phyloP scores from a whole-genome alignment of 441 rosid species.

The Hura crepitans region DNA sequence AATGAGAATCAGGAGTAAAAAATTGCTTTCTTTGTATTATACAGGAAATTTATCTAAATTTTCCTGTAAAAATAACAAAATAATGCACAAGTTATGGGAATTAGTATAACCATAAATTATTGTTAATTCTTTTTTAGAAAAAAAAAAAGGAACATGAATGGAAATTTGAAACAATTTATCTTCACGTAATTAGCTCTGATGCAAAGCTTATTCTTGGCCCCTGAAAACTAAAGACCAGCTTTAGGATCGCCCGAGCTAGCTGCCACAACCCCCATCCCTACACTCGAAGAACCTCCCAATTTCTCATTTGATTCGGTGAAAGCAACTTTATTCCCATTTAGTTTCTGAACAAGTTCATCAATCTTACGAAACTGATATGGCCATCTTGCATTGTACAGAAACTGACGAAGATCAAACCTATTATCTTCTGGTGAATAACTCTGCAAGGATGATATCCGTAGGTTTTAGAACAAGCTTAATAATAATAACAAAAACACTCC shows the following conservation, averaged over 20 bases:
- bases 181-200: not conserved
- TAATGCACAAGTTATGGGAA: not conserved
- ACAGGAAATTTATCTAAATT: too few species aligned
- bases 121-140: too few species aligned
- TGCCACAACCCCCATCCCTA: slow-evolving; percentile 31
- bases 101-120: too few species aligned
- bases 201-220: too few species aligned
- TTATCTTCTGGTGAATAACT: slow-evolving; percentile 95
- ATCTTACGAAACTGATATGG: slow-evolving; percentile 86
- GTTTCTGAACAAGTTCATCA: slow-evolving; percentile 62
- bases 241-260: slow-evolving; percentile 75
- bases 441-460: slow-evolving; percentile 35
- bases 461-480: not conserved
- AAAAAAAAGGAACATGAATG: not conserved
- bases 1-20: too few species aligned
- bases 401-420: slow-evolving; percentile 86
- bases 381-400: slow-evolving; percentile 78
- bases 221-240: slow-evolving; percentile 45
- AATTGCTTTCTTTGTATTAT: too few species aligned
- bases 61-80: not conserved
- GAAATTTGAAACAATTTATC: not conserved
- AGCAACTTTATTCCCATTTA: slow-evolving; percentile 56
- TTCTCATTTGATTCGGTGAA: slow-evolving; percentile 29
- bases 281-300: slow-evolving; percentile 9
- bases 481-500: too few species aligned